Evolutionary conservation across 2,329 filamentous ascomycete genomes (phyloP).

Genomic region (Fusarium liriodendri): DNA sequence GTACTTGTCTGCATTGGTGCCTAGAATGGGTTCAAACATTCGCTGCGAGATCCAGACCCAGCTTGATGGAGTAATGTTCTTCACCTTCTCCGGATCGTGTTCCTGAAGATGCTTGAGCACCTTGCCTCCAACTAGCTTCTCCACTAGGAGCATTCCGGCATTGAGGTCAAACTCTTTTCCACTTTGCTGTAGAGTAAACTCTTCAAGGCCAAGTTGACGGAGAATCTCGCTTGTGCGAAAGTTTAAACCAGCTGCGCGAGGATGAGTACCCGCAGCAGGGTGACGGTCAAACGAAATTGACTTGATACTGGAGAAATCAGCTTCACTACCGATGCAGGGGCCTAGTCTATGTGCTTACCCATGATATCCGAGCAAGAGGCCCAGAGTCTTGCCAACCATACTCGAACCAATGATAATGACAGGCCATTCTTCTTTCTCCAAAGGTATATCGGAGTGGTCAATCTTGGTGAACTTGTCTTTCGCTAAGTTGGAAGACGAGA

Average conservation of each 20-base stretch:
- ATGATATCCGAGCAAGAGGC: neutral
- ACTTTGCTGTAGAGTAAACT: neutral
- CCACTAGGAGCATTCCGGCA: neutral
- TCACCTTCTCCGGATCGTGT: neutral
- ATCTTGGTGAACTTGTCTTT: neutral
- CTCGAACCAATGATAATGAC: neutral
- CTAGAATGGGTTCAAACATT: constrained; percentile 10
- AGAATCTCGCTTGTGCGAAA: neutral
- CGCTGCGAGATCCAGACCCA: constrained; percentile 9
- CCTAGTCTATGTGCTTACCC: neutral
- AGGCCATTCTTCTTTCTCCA: neutral
- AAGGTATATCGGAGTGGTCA: neutral
- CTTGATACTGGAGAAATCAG: neutral
- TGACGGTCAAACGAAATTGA: neutral
- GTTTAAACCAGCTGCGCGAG: neutral
- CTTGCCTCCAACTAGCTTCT: neutral
- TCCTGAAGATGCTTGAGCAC: neutral
- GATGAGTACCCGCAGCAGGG: neutral
- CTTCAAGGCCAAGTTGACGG: neutral
- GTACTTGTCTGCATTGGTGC: constrained; percentile 2
- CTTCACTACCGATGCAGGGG: neutral
- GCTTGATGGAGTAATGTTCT: neutral
- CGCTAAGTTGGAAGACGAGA: neutral
- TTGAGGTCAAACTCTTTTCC: neutral
- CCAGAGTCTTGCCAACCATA: neutral